A percentile compares a stretch with the other conserved stretches of the same genome.
Conservation (phyloP, 805 yeast species). For the Pichia manshurica region DNA sequence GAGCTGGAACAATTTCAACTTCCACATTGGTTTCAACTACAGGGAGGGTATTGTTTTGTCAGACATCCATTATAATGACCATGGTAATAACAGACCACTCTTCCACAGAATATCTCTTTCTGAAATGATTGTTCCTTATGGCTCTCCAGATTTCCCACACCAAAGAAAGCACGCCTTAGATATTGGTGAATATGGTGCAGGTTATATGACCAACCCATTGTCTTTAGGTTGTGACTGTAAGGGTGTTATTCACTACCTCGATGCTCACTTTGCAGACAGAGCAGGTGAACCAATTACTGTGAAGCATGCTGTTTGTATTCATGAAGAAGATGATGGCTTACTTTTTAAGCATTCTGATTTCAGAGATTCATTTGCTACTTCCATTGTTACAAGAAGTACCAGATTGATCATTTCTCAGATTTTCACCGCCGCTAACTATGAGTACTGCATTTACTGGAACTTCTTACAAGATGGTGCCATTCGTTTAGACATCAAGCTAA, state of each 20-base stretch:
- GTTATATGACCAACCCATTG: conserved; percentile 76
- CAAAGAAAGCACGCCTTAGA: conserved; percentile 84
- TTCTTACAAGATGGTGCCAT: conserved; percentile 82
- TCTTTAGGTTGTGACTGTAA: conserved; percentile 80
- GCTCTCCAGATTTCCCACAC: conserved; percentile 73
- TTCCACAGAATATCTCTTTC: conserved; percentile 74
- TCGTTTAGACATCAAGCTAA: conserved; percentile 70
- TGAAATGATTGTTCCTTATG: conserved; percentile 85
- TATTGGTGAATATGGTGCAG: conserved; percentile 85
- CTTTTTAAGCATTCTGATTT: conserved; percentile 79
- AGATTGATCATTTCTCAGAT: conserved; percentile 71
- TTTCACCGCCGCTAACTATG: conserved; percentile 83
- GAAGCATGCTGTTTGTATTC: conserved; percentile 76
- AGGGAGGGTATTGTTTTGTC: conserved; percentile 79
- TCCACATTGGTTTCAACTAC: conserved; percentile 80
- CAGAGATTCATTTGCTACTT: conserved; percentile 72
- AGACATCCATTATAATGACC: conserved; percentile 70
- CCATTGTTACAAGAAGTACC: conserved; percentile 70
- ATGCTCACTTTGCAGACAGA: conserved; percentile 68
- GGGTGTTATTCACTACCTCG: conserved; percentile 78
- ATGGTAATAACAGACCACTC: conserved; percentile 64
- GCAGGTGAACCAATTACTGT: conserved; percentile 64
- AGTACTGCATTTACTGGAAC: conserved; percentile 78
- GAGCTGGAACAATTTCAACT: conserved; percentile 71
- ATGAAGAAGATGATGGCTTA: conserved; percentile 81